Conservation (phyloP, 768 basidiomycete genomes). For the Ramaria sp. region DNA sequence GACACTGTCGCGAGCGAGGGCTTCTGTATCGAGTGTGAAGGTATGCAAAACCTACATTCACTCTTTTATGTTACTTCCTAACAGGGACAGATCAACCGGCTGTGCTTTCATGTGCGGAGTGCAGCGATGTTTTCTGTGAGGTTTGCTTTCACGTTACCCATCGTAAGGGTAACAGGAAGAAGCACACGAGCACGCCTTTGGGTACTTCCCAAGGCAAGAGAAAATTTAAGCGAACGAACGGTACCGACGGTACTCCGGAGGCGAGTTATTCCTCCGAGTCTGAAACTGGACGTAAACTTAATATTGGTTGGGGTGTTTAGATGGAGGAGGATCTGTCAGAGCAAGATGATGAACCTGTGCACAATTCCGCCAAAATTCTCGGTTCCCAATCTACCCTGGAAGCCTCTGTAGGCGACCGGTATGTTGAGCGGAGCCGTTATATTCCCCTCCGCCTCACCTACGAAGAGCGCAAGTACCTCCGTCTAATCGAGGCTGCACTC, state of each 20-base stretch:
- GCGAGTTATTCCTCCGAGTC: conserved; percentile 10
- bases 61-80: neutral
- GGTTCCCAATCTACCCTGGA: conserved; percentile 52
- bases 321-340: conserved; percentile 25
- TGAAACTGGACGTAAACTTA: neutral
- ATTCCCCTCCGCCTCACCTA: conserved; percentile 73
- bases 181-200: conserved; percentile 44
- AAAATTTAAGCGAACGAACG: neutral
- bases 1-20: conserved; percentile 42
- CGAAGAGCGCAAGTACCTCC: conserved; percentile 71
- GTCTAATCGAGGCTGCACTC: conserved; percentile 76
- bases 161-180: conserved; percentile 67
- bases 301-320: conserved; percentile 15
- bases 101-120: conserved; percentile 59
- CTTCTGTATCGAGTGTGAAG: conserved; percentile 80
- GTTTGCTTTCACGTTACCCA: conserved; percentile 83
- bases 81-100: conserved; percentile 66
- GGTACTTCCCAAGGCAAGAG: conserved; percentile 10
- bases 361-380: conserved; percentile 24
- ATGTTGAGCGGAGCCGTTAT: conserved; percentile 68
- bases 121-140: conserved; percentile 66
- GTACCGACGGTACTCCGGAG: conserved; percentile 13
- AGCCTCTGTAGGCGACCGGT: conserved; percentile 69
- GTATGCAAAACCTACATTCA: conserved; percentile 24
- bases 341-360: conserved; percentile 27